Conservation (phyloP, 2,329 filamentous ascomycete genomes). For the Hymenotorrendiella dingleyae region DNA sequence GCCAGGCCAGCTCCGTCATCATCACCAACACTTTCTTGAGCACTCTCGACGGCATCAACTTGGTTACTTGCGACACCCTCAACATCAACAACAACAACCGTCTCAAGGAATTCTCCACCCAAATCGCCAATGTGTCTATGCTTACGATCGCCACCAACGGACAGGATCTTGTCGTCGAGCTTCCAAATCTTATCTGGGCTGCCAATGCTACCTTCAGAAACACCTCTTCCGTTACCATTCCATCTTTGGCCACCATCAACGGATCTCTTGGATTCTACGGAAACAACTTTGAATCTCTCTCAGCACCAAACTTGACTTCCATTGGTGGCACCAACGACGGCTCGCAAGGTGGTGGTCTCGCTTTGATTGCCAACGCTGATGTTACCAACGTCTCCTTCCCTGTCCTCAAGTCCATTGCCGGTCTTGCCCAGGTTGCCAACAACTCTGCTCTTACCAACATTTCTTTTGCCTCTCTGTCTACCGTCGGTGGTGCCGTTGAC, state of each 20-base stretch:
- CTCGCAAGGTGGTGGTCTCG: constrained; percentile 43
- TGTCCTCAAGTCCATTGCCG: constrained; percentile 59
- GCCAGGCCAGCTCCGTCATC: constrained; percentile 58
- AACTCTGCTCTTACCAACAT: constrained; percentile 70
- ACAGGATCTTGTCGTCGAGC: constrained; percentile 58
- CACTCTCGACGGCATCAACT: constrained; percentile 73
- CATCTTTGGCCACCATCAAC: constrained; percentile 66
- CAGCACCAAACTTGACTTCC: constrained; percentile 64
- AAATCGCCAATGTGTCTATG: constrained; percentile 67
- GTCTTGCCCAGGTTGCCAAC: constrained; percentile 82
- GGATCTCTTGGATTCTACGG: constrained; percentile 77
- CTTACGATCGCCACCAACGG: constrained; percentile 79
- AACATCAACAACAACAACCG: constrained; percentile 87
- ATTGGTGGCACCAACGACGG: constrained; percentile 37
- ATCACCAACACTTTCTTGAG: constrained; percentile 84
- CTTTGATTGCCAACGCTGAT: constrained; percentile 56
- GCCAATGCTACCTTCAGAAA: constrained; percentile 79
- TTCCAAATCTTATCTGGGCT: constrained; percentile 74
- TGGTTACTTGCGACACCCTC: constrained; percentile 65
- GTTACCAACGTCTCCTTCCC: constrained; percentile 73
- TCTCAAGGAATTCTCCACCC: constrained; percentile 69
- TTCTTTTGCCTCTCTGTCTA: constrained; percentile 62
- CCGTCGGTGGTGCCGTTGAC: constrained; percentile 74
- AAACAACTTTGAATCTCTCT: constrained; percentile 61
- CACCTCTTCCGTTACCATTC: constrained; percentile 66